These are phyloP conservation scores for Detonula confervacea DNA, from an alignment of 352 stramenopile genomes.

Conservation along the genomic window DNA sequence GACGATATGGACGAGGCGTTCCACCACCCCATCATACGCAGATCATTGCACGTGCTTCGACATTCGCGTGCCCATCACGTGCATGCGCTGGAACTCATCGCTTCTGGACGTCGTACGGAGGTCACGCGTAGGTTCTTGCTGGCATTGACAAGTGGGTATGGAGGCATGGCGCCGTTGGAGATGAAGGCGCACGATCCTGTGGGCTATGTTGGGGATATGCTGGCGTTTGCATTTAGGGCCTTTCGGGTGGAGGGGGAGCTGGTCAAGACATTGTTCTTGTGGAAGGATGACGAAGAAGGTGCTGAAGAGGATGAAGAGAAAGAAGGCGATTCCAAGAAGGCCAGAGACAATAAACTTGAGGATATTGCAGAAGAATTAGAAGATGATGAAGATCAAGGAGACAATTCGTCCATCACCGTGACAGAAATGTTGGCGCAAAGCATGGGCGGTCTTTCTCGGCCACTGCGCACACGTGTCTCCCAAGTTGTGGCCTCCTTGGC, in stretches of 20 bases:
- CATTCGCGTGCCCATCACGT: constrained; percentile 74
- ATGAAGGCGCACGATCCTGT: constrained; percentile 83
- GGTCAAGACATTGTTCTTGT: constrained; percentile 52
- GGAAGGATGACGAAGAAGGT: constrained; percentile 25
- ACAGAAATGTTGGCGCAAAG: constrained; percentile 65
- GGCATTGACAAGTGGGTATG: constrained; percentile 75
- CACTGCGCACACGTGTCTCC: constrained; percentile 72
- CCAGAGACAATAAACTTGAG: neutral
- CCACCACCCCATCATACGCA: constrained; percentile 65
- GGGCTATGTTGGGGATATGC: constrained; percentile 81
- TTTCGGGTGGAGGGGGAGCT: constrained; percentile 81
- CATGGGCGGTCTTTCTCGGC: constrained; percentile 76
- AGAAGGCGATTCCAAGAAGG: constrained; percentile 2
- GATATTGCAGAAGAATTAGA: constrained; percentile 9
- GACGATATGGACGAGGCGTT: constrained; percentile 77
- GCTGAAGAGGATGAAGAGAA: constrained; percentile 8
- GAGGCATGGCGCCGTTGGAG: constrained; percentile 73
- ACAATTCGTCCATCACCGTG: constrained; percentile 57
- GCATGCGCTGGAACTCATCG: constrained; percentile 79
- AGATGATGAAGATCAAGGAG: constrained; percentile 17
- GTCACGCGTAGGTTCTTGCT: constrained; percentile 79
- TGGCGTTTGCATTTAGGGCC: constrained; percentile 79
- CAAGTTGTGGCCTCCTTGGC: constrained; percentile 73
- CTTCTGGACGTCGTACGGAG: constrained; percentile 57
- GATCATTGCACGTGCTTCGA: constrained; percentile 59